Conservation (phyloP, 2,329 filamentous ascomycete species). For the Penicillium sp. region DNA sequence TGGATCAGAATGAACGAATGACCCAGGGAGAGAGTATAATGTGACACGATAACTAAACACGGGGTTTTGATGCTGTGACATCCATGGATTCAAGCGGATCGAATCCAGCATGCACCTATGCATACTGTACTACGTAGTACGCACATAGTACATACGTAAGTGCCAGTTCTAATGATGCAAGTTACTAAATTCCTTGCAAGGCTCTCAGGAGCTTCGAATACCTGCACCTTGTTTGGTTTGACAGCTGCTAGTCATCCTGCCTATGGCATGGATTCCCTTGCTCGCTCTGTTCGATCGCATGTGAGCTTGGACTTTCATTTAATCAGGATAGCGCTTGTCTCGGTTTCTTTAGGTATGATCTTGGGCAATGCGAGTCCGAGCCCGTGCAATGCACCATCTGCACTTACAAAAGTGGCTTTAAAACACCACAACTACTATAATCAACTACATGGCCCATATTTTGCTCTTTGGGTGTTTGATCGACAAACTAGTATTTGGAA, state of each 20-base stretch:
- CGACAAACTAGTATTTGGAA: background rate
- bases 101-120: background rate
- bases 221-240: background rate
- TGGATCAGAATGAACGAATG: background rate
- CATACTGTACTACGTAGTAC: no score
- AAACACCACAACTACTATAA: background rate
- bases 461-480: background rate
- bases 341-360: background rate
- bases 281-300: background rate
- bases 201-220: background rate
- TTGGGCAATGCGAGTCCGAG: background rate
- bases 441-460: background rate
- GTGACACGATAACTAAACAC: background rate
- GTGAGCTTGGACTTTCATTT: background rate
- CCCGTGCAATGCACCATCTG: background rate
- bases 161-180: background rate
- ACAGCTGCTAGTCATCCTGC: background rate
- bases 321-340: background rate
- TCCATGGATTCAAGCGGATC: background rate
- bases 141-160: background rate
- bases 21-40: background rate
- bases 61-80: background rate
- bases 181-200: background rate
- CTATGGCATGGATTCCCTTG: background rate
- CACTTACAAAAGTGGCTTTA: background rate